phyloP scores from a whole-genome alignment of 345 rosid species.

The Eucalyptus viminalis region DNA sequence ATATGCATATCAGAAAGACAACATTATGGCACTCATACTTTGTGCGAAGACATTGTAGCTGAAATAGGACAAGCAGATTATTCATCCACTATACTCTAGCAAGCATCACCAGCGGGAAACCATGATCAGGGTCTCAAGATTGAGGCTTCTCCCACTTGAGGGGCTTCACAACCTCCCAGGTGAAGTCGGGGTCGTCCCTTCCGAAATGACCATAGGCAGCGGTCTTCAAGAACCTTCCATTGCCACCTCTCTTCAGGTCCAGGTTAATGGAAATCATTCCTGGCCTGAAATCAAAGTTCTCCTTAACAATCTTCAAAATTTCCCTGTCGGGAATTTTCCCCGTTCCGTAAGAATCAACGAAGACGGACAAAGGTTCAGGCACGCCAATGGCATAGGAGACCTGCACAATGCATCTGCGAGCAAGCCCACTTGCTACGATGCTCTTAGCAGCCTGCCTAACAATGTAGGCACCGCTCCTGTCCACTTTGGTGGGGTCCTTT shows the following conservation, averaged over 20 bases:
- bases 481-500: slow-evolving; percentile 16
- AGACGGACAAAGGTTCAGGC: slow-evolving; percentile 1
- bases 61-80: not conserved
- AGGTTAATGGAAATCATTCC: slow-evolving; percentile 46
- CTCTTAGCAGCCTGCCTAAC: slow-evolving; percentile 10
- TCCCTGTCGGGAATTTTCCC: slow-evolving; percentile 5
- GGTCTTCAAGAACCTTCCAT: slow-evolving; percentile 33
- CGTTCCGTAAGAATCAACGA: not conserved
- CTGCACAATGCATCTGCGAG: slow-evolving; percentile 4
- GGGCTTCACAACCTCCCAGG: slow-evolving; percentile 45
- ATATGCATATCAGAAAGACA: not conserved
- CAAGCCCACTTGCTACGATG: not conserved
- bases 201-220: slow-evolving; percentile 48
- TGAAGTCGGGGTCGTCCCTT: slow-evolving; percentile 45
- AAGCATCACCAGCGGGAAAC: not conserved
- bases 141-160: not conserved
- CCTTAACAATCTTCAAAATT: not conserved
- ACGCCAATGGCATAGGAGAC: slow-evolving; percentile 4
- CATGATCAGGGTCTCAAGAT: not conserved
- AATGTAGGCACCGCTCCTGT: slow-evolving; percentile 19
- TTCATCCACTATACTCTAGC: not conserved
- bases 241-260: slow-evolving; percentile 41
- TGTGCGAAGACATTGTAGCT: not conserved
- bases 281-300: slow-evolving; percentile 21
- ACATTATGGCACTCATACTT: not conserved